phyloP scores from a whole-genome alignment of 345 rosid species.

The Eutrema heterophyllum region DNA sequence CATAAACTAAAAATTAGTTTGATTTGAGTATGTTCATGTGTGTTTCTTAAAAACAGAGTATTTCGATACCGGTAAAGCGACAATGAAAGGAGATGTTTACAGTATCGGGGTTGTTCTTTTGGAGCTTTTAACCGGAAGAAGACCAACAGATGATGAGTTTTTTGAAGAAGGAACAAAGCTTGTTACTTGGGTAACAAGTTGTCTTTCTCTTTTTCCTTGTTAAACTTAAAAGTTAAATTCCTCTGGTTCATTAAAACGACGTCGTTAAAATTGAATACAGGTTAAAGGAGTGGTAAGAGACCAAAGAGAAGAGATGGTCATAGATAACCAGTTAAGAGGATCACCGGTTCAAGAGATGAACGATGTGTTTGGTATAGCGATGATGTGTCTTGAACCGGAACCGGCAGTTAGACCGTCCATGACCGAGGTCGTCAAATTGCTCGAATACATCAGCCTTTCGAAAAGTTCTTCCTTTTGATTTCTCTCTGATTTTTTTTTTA shows the following conservation, averaged over 20 bases:
- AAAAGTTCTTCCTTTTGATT: slow-evolving; percentile 21
- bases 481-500: not conserved
- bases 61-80: slow-evolving; percentile 78
- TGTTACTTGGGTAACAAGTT: slow-evolving; percentile 66
- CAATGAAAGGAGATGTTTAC: slow-evolving; percentile 78
- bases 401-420: slow-evolving; percentile 74
- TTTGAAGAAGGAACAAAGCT: slow-evolving; percentile 86
- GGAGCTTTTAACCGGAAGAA: slow-evolving; percentile 76
- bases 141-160: slow-evolving; percentile 75
- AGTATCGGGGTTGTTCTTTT: slow-evolving; percentile 81
- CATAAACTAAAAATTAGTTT: not conserved
- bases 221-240: not conserved
- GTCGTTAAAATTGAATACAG: slow-evolving; percentile 32
- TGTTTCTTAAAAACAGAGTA: slow-evolving; percentile 43
- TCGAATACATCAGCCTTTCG: slow-evolving; percentile 45
- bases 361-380: slow-evolving; percentile 49
- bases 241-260: not conserved
- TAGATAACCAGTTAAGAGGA: slow-evolving; percentile 52
- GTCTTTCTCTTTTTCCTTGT: not conserved
- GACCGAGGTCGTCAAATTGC: slow-evolving; percentile 83
- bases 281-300: slow-evolving; percentile 67
- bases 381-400: slow-evolving; percentile 80
- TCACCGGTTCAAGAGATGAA: slow-evolving; percentile 54
- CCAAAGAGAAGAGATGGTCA: slow-evolving; percentile 55
- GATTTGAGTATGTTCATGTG: not conserved